Evolutionary conservation across 768 basidiomycete species (phyloP).

Genomic region (Tylopilus plumbeoviolaceoides): DNA sequence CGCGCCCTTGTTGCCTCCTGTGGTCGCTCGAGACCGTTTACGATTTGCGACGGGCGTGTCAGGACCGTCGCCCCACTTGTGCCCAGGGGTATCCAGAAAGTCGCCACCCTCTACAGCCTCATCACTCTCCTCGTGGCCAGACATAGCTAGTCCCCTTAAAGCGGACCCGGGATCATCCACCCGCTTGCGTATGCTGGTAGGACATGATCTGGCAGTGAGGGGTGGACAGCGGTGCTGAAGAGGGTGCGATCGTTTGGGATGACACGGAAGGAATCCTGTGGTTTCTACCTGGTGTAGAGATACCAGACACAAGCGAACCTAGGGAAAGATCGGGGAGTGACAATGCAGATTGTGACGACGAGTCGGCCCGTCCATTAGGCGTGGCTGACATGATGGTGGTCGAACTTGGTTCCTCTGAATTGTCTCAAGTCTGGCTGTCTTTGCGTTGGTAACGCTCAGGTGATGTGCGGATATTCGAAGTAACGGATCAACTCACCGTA

Average conservation of each 20-base stretch:
- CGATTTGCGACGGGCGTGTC: constrained; percentile 46
- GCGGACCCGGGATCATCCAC: constrained; percentile 38
- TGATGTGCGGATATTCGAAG: neutral
- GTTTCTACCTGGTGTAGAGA: constrained; percentile 48
- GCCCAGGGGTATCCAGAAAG: no score
- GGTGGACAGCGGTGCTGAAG: constrained; percentile 47
- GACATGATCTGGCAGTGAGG: constrained; percentile 43
- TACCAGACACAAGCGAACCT: constrained; percentile 49
- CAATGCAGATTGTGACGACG: constrained; percentile 41
- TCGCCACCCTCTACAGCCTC: no score
- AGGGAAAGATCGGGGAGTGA: constrained; percentile 60
- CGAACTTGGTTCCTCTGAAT: neutral
- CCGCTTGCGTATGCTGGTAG: constrained; percentile 34
- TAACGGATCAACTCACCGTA: constrained; percentile 6
- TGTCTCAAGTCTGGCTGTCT: neutral
- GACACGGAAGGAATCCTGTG: constrained; percentile 47
- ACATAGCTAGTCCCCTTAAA: constrained; percentile 35
- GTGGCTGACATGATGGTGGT: constrained; percentile 39
- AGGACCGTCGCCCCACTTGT: no score
- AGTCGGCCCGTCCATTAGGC: constrained; percentile 37
- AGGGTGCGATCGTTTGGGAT: constrained; percentile 48
- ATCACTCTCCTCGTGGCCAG: constrained; percentile 33
- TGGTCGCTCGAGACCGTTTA: constrained; percentile 37
- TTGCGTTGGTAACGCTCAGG: neutral
- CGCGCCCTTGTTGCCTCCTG: constrained; percentile 23